Percentiles rank a stretch among this genome's conserved stretches.
Evolutionary conservation across 805 yeast species (phyloP).

Genomic region (Blastobotrys chiropterorum): DNA sequence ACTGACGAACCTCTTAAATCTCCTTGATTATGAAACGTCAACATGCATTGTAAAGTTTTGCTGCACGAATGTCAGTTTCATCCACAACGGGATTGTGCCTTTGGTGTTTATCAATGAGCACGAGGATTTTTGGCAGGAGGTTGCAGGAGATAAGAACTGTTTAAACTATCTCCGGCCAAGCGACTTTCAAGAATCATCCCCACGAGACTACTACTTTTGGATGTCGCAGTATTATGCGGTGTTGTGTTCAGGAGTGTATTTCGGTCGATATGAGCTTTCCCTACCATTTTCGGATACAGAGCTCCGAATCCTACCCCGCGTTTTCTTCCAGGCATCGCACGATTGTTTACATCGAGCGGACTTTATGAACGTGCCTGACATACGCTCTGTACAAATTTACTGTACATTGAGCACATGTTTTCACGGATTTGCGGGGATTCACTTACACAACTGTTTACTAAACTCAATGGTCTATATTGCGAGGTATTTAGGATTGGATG

Average conservation of each 20-base stretch:
- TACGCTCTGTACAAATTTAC: neutral
- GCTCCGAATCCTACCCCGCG: neutral
- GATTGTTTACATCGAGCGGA: neutral
- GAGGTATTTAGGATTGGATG: neutral
- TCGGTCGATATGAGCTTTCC: neutral
- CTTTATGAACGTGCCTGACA: neutral
- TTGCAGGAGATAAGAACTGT: neutral
- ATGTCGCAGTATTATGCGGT: neutral
- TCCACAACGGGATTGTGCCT: neutral
- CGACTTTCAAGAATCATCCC: neutral
- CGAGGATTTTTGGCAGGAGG: neutral
- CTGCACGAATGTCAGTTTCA: neutral
- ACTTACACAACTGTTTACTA: neutral
- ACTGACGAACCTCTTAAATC: neutral
- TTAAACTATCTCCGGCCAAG: neutral
- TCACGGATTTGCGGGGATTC: constrained; percentile 1
- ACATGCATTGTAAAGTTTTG: neutral
- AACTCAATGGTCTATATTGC: neutral
- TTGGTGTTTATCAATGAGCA: neutral
- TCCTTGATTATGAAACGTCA: neutral
- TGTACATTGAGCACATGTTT: constrained; percentile 1
- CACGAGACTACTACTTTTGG: constrained; percentile 1
- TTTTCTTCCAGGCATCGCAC: neutral
- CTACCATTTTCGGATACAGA: neutral
- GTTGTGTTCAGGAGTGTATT: neutral